These are phyloP conservation scores for Ustilago hordei DNA, from an alignment of 1,284 basidiomycete genomes.

Conservation along the genomic window DNA sequence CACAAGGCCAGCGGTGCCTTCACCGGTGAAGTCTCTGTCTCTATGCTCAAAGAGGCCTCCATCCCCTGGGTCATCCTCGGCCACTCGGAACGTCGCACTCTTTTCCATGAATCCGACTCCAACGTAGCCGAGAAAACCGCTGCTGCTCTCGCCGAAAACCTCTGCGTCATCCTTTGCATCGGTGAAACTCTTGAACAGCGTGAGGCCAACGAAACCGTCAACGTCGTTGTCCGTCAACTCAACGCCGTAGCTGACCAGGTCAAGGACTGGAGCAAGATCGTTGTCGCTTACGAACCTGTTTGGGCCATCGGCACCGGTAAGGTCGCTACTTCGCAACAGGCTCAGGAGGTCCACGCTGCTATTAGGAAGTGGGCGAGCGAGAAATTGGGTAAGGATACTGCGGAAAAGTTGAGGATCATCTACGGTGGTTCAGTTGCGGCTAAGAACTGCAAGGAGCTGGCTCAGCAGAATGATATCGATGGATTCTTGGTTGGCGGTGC, in stretches of 20 bases:
- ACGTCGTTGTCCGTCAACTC: conserved; percentile 86
- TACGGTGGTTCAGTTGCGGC: conserved; percentile 95
- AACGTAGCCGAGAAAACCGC: conserved; percentile 85
- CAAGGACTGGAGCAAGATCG: conserved; percentile 88
- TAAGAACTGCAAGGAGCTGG: conserved; percentile 81
- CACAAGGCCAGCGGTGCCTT: conserved; percentile 87
- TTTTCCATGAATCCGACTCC: conserved; percentile 89
- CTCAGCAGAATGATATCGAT: conserved; percentile 83
- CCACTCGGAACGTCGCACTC: conserved; percentile 94
- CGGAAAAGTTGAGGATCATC: conserved; percentile 85
- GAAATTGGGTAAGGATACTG: conserved; percentile 78
- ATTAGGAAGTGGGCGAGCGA: conserved; percentile 82
- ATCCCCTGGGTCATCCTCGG: conserved; percentile 95
- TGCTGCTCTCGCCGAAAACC: conserved; percentile 78
- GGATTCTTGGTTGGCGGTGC: conserved; percentile 99
- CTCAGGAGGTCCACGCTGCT: conserved; percentile 89
- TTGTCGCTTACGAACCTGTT: conserved; percentile 85
- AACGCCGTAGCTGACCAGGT: conserved; percentile 78
- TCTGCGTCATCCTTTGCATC: conserved; percentile 93
- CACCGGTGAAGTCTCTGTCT: conserved; percentile 75
- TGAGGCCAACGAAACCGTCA: conserved; percentile 81
- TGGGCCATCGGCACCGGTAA: conserved; percentile 99
- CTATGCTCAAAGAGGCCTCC: conserved; percentile 83
- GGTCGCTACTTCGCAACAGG: conserved; percentile 88
- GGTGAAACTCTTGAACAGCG: conserved; percentile 93